Conservation (phyloP, 1,284 basidiomycete genomes). For the Cystobasidium slooffiae region DNA sequence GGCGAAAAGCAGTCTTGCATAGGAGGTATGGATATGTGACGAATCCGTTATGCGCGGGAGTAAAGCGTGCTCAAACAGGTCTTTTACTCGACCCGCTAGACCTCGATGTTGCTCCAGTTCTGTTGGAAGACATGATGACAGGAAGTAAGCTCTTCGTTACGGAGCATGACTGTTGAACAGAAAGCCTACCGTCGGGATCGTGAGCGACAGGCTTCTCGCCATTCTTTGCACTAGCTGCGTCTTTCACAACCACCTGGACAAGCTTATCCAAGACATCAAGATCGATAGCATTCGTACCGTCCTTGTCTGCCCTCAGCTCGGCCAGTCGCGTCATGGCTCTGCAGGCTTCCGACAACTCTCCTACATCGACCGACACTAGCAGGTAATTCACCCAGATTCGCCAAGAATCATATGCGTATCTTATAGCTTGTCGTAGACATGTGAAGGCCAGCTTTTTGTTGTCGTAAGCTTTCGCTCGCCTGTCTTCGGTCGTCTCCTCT, state of each 20-base stretch:
- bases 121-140: slow-evolving; percentile 12
- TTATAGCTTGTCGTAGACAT: slow-evolving; percentile 89
- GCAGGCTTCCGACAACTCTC: slow-evolving; percentile 84
- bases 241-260: slow-evolving; percentile 79
- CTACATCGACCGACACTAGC: slow-evolving; percentile 90
- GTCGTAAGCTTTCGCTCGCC: slow-evolving; percentile 45
- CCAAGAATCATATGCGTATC: slow-evolving; percentile 87
- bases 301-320: slow-evolving; percentile 73
- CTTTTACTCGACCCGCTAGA: slow-evolving; percentile 65
- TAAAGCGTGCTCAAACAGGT: slow-evolving; percentile 75
- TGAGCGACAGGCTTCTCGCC: slow-evolving; percentile 33
- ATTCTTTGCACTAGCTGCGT: slow-evolving; percentile 46
- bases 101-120: slow-evolving; percentile 66
- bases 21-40: slow-evolving; percentile 75
- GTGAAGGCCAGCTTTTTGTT: slow-evolving; percentile 83
- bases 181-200: slow-evolving; percentile 47
- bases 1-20: slow-evolving; percentile 77
- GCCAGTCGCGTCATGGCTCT: slow-evolving; percentile 82
- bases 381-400: slow-evolving; percentile 99
- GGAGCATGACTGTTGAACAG: slow-evolving; percentile 43
- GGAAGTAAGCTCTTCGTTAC: too few species aligned
- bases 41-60: slow-evolving; percentile 74
- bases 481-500: slow-evolving; percentile 42
- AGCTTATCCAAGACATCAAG: slow-evolving; percentile 83
- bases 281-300: slow-evolving; percentile 71